A percentile compares a stretch with the other conserved stretches of the same genome.
Evolutionary conservation across 768 basidiomycete genomes (phyloP).

Genomic region (Obba rivulosa): DNA sequence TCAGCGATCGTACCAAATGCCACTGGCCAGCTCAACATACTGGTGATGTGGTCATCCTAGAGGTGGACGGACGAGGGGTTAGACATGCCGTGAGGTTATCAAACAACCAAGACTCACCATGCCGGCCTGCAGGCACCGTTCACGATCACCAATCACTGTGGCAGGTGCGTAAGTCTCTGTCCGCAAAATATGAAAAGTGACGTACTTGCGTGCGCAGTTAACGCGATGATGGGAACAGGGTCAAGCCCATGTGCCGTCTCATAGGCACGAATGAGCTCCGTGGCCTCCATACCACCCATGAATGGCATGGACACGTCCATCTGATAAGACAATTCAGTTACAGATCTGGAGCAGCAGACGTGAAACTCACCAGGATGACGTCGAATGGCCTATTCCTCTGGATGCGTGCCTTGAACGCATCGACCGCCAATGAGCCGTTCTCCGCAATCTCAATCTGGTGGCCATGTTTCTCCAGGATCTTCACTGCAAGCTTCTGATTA

Average conservation of each 20-base stretch:
- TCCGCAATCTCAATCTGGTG: slow-evolving; percentile 96
- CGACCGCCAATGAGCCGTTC: slow-evolving; percentile 91
- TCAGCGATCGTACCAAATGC: no score
- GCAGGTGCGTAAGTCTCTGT: slow-evolving; percentile 7
- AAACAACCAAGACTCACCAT: slow-evolving; percentile 32
- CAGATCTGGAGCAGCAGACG: neutral
- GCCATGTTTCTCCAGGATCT: slow-evolving; percentile 94
- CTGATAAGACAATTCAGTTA: slow-evolving; percentile 30
- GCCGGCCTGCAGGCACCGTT: slow-evolving; percentile 70
- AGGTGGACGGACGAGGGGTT: neutral
- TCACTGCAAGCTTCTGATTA: slow-evolving; percentile 93
- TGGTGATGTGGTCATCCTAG: slow-evolving; percentile 74
- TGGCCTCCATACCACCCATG: slow-evolving; percentile 99
- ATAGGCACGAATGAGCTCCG: slow-evolving; percentile 82
- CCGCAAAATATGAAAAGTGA: slow-evolving; percentile 17
- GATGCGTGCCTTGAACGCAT: slow-evolving; percentile 80
- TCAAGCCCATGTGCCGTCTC: slow-evolving; percentile 68
- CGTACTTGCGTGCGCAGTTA: slow-evolving; percentile 96
- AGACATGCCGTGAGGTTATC: neutral
- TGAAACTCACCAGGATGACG: slow-evolving; percentile 74
- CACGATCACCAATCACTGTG: slow-evolving; percentile 84
- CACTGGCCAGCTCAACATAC: slow-evolving; percentile 37
- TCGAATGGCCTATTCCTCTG: slow-evolving; percentile 74
- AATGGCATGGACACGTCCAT: slow-evolving; percentile 99
- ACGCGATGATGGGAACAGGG: slow-evolving; percentile 87